These are phyloP conservation scores for Mrakia hoshinonis DNA, from an alignment of 768 basidiomycete species.

Conservation along the genomic window DNA sequence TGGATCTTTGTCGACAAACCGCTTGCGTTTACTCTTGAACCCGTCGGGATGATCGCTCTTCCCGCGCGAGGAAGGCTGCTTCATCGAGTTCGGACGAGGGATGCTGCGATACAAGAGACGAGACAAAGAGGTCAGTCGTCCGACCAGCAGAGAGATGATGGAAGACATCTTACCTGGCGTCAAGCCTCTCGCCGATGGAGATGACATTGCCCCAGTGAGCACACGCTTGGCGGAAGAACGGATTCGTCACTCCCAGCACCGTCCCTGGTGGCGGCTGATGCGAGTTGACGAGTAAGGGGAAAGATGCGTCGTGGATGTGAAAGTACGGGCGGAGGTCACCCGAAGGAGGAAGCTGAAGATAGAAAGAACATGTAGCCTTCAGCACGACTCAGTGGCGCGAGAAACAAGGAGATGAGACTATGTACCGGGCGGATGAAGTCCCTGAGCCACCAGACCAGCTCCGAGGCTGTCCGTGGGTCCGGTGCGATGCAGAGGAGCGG, in stretches of 20 bases:
- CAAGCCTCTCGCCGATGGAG: constrained; percentile 51
- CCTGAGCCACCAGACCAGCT: constrained; percentile 84
- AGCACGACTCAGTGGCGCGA: not conserved
- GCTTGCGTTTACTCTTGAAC: constrained; percentile 50
- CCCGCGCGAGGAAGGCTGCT: not conserved
- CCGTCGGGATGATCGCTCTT: constrained; percentile 36
- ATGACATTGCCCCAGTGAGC: constrained; percentile 74
- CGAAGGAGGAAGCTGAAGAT: constrained; percentile 62
- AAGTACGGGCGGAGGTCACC: constrained; percentile 88
- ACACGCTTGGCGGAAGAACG: constrained; percentile 69
- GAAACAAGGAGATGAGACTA: constrained; percentile 4
- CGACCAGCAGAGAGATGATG: not conserved
- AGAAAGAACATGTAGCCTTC: not conserved
- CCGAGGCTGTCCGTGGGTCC: constrained; percentile 66
- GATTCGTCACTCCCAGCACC: constrained; percentile 78
- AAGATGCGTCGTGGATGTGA: constrained; percentile 90
- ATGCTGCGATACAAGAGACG: not conserved
- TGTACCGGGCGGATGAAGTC: constrained; percentile 75
- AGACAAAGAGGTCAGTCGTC: not conserved
- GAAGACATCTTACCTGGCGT: not conserved
- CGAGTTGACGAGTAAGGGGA: constrained; percentile 63
- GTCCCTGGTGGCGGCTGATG: constrained; percentile 66
- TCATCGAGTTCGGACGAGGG: not conserved
- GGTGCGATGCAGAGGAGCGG: constrained; percentile 70
- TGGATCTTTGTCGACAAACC: constrained; percentile 78